Percentiles rank a stretch among this genome's conserved stretches.
Conservation (phyloP, 306 rosid genomes). For the Mimosa pudica region DNA sequence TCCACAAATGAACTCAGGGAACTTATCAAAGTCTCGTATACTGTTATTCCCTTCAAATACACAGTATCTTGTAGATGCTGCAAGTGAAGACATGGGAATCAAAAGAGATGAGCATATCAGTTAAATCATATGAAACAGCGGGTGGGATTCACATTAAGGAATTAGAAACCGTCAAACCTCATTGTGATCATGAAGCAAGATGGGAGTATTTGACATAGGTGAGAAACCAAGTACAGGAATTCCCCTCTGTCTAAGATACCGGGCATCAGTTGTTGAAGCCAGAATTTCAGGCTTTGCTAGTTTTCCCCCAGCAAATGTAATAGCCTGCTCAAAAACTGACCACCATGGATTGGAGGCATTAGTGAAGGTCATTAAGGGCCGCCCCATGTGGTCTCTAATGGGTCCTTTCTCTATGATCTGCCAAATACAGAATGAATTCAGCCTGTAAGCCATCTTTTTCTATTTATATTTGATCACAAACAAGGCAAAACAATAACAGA, state of each 20-base stretch:
- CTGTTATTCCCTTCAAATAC: slow-evolving; percentile 72
- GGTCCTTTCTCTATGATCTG: slow-evolving; percentile 76
- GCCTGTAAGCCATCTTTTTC: neutral
- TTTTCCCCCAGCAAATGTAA: slow-evolving; percentile 70
- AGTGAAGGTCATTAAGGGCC: slow-evolving; percentile 62
- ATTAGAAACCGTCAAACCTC: slow-evolving; percentile 55
- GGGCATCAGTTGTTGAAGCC: slow-evolving; percentile 80
- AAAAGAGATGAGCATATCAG: neutral
- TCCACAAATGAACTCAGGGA: slow-evolving; percentile 67
- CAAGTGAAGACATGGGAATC: slow-evolving; percentile 30
- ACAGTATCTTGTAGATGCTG: slow-evolving; percentile 77
- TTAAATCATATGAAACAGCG: slow-evolving; percentile 1
- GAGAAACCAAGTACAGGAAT: slow-evolving; percentile 92
- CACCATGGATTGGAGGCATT: slow-evolving; percentile 94
- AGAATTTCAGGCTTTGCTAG: slow-evolving; percentile 85
- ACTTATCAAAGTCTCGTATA: slow-evolving; percentile 84
- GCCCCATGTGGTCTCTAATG: slow-evolving; percentile 63
- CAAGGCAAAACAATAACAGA: slow-evolving; percentile 4
- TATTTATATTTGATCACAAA: slow-evolving; percentile 18
- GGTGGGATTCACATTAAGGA: slow-evolving; percentile 1
- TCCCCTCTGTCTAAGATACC: slow-evolving; percentile 67
- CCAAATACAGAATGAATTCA: slow-evolving; percentile 24
- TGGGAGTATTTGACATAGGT: slow-evolving; percentile 84
- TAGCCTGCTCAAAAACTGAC: slow-evolving; percentile 72
- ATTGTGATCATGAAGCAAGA: slow-evolving; percentile 92